These are phyloP conservation scores for Starmerella bacillaris DNA, from an alignment of 805 yeast genomes.

Conservation along the genomic window DNA sequence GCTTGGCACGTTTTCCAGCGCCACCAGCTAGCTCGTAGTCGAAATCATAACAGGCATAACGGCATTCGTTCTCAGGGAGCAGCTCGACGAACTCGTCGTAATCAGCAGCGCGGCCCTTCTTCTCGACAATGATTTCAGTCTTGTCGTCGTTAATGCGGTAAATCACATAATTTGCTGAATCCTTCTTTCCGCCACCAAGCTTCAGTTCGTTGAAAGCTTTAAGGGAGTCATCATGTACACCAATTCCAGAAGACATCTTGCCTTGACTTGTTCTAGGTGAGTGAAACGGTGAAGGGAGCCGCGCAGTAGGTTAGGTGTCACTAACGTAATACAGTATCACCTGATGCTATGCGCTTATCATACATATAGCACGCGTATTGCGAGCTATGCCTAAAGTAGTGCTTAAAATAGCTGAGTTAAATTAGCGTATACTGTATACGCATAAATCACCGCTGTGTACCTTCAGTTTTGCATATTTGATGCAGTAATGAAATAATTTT, in stretches of 20 bases:
- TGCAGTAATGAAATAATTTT: too few species aligned
- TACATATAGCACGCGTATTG: too few species aligned
- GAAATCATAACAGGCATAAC: constrained; percentile 92
- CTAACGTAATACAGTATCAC: too few species aligned
- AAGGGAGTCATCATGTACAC: constrained; percentile 78
- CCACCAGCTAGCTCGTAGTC: constrained; percentile 79
- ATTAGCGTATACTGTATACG: too few species aligned
- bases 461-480: too few species aligned
- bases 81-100: constrained; percentile 77
- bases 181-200: constrained; percentile 57
- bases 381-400: too few species aligned
- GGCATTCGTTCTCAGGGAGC: constrained; percentile 89
- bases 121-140: constrained; percentile 79
- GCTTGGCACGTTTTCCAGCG: constrained; percentile 81
- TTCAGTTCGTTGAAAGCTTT: constrained; percentile 90
- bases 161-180: constrained; percentile 50
- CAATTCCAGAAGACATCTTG: constrained; percentile 35
- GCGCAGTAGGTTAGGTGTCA: too few species aligned
- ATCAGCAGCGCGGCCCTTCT: constrained; percentile 53
- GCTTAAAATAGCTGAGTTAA: too few species aligned
- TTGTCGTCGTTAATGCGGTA: constrained; percentile 66
- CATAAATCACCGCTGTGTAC: too few species aligned
- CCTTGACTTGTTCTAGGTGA: too few species aligned
- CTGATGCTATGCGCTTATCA: too few species aligned
- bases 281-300: too few species aligned